phyloP scores from a whole-genome alignment of 163 green algal genomes.

The Scenedesmus sp. region DNA sequence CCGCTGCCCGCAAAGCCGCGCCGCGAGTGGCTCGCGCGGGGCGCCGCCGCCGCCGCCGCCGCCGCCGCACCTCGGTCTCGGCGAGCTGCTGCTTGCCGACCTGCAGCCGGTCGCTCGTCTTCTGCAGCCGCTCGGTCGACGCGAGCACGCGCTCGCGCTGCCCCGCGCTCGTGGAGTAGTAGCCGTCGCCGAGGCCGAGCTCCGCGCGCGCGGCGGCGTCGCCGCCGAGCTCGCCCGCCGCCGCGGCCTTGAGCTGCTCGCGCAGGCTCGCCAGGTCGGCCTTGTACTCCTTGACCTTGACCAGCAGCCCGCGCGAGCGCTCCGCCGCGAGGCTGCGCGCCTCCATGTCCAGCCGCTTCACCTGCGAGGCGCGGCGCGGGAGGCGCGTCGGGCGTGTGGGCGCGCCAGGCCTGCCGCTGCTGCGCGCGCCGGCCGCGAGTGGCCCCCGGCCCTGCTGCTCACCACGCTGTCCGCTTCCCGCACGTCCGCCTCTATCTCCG shows the following conservation, averaged over 20 bases:
- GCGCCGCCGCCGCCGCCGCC: background rate
- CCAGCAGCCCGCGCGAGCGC: conserved; percentile 60
- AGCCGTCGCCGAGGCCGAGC: conserved; percentile 80
- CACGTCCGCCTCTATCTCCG: conserved; percentile 67
- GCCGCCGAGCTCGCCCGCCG: conserved; percentile 3
- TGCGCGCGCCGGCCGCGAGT: too few relatives aligned
- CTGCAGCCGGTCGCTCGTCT: conserved; percentile 84
- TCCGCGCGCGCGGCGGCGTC: conserved; percentile 19
- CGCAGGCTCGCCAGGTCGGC: conserved; percentile 78
- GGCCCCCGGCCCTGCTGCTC: background rate
- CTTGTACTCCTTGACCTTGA: conserved; percentile 87
- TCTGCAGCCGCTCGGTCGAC: conserved; percentile 83
- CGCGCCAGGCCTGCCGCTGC: too few relatives aligned
- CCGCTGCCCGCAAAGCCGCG: too few relatives aligned
- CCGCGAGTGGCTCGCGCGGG: background rate
- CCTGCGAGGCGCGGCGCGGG: conserved; percentile 51
- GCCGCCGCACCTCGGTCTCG: conserved; percentile 88
- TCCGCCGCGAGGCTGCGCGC: conserved; percentile 78
- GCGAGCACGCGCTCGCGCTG: conserved; percentile 90
- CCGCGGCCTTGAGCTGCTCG: conserved; percentile 61
- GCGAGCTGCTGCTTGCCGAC: conserved; percentile 86
- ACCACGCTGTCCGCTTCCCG: conserved; percentile 67
- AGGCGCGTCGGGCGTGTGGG: background rate
- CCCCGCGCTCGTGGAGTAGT: conserved; percentile 72
- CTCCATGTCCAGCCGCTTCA: conserved; percentile 94